Evolutionary conservation across 805 yeast genomes (phyloP), one percentile per base, ranked within the genome.

Genomic region (Starmerella kuoi): DNA sequence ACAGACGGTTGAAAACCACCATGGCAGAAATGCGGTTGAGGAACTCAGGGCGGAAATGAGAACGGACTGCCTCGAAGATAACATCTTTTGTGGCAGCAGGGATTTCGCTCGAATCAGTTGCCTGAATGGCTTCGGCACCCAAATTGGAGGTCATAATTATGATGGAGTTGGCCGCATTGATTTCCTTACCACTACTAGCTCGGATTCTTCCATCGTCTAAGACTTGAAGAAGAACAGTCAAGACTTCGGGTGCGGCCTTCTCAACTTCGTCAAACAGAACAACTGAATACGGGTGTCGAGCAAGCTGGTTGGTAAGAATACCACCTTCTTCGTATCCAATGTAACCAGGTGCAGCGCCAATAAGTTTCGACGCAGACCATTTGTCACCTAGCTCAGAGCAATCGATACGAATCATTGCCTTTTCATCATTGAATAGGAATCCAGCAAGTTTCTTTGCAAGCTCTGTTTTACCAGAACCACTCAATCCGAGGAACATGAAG

Each of bases 251-350:
- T 5, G 95, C 95, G 15, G 98, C 98, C 64, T 91, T 91, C 60
- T 91, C 98, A 43, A 91, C 95, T 66, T 91, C 98, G 64, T 91
- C 98, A 58, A 91, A 91, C 48, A 91, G 69, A 31, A 91, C 72
- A n/a, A 91, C 98, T 5, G 96, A 84, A 65, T 91, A 91, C 43
- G 98, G 98, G 48, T 80, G 79, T 57, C 95, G 74, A 47, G 84
- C 72, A 43, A 91, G 70, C 51, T 91, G 94, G 56, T 91, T 94
- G 5, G 98, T 91, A 52, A 91, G 71, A 54, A 88, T 74, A 51
- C 98, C 98, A 61, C 98, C 98, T 62, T 91, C 95, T 60, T 87
- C 96, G 61, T 82, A 93, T 31, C 98, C 98, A 54, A 91, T 81
- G 55, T 82, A 81, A 55, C 98, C 98, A 1, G 97, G 95, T 2